Evolutionary conservation across 495 filamentous ascomycete genomes (phyloP), one percentile per base, ranked within the genome.

Genomic region (Sordaria brevicollis): DNA sequence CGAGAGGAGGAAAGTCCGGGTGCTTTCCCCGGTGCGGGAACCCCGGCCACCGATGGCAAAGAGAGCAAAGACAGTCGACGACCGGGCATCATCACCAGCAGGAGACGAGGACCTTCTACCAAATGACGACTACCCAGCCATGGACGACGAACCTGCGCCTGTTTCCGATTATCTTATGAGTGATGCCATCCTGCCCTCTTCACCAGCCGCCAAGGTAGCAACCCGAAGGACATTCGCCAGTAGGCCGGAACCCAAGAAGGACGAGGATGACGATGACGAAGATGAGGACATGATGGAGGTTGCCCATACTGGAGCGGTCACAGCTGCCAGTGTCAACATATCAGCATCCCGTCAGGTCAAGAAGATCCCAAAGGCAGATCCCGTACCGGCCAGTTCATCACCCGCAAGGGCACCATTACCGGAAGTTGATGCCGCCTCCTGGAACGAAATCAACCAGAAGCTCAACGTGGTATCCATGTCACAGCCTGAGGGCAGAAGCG

Each of bases 281-380:
- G 90, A 95, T 43, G 92, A 97, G 69, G 83, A 93, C 72, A 88
- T 95, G 89, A 86, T 88, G 84, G 93, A 97, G 75, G 88, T 97
- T 57, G 89, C 91, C 57, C 89, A 94, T 81, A 86, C 89, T 7
- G 88, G 89, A 37, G 88, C 88, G n/a, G 83, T 89, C 68, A 87
- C 84, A 67, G 76, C 87, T 15, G 80, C 87, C 19, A 94, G 87
- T 66, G 87, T 98, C 74, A 99, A 99, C 77, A 90, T 97, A 75
- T 87, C 92, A 41, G 94, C 92, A 35, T 91, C 90, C 68, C 88
- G 94, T 11, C 92, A 92, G 15, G 86, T 88, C 31, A 91, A 91
- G 68, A 95, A 93, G 80, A 80, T 91, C 69, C 87, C 90, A 72
- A 90, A 91, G 74, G 79, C 86, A 10, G 81, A 87, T 4, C 78